These are phyloP conservation scores for Talaromyces sp. DNA, from an alignment of 2,329 filamentous ascomycete genomes.

Conservation along the genomic window DNA sequence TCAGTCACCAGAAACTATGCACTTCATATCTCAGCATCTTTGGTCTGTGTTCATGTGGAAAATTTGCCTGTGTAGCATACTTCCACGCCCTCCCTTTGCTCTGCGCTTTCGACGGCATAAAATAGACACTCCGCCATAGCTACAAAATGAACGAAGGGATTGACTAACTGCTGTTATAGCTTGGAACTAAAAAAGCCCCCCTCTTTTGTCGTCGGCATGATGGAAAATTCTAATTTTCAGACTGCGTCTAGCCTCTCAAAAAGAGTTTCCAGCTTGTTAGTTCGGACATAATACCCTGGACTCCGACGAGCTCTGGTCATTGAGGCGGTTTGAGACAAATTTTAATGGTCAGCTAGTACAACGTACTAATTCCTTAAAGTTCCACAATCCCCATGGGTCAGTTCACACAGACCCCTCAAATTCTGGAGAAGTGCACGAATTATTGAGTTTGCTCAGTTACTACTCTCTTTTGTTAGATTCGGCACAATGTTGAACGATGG, in stretches of 20 bases:
- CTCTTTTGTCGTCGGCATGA: neutral
- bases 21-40: neutral
- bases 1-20: neutral
- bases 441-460: neutral
- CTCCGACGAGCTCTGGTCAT: neutral
- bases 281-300: neutral
- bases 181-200: neutral
- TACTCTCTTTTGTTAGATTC: neutral
- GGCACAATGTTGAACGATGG: neutral
- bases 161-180: neutral
- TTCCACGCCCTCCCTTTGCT: too few relatives aligned
- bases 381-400: neutral
- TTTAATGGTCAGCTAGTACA: neutral
- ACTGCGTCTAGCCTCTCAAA: too few relatives aligned
- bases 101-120: neutral
- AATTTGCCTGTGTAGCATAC: too few relatives aligned
- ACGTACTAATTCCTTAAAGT: neutral
- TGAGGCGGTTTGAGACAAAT: neutral
- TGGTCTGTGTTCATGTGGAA: neutral
- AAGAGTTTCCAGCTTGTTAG: neutral
- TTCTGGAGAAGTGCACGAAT: neutral
- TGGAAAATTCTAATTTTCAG: neutral
- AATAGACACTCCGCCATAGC: neutral
- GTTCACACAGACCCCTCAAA: neutral
- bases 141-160: neutral